These are phyloP conservation scores for Macrolepiota dolichaula DNA, from an alignment of 768 basidiomycete genomes.

Conservation along the genomic window DNA sequence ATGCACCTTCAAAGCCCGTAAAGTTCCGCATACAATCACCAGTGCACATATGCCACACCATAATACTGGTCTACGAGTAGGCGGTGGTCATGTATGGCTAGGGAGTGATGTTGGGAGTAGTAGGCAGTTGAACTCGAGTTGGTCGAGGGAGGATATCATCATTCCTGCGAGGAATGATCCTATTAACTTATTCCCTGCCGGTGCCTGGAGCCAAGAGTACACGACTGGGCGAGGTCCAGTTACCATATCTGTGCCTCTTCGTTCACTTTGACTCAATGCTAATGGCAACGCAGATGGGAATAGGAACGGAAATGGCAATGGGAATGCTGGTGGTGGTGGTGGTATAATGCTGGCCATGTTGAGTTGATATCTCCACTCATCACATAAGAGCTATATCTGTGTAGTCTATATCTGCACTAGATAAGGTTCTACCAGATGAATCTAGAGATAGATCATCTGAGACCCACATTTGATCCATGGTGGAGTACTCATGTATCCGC, in stretches of 20 bases:
- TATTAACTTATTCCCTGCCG: too few species aligned
- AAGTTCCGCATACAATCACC: neutral
- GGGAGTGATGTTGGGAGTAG: neutral
- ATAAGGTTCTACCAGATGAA: too few species aligned
- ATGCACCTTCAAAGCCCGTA: neutral
- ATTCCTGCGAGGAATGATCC: too few species aligned
- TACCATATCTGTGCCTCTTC: neutral
- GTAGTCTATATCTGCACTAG: too few species aligned
- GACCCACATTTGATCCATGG: too few species aligned
- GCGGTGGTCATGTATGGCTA: neutral
- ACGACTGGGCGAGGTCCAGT: neutral
- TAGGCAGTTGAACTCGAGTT: slow-evolving; percentile 7
- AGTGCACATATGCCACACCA: neutral
- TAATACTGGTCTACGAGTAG: neutral
- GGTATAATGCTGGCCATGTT: neutral
- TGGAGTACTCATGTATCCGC: too few species aligned
- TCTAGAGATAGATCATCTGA: too few species aligned
- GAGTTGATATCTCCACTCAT: too few species aligned
- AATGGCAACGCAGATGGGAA: neutral
- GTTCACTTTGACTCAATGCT: neutral
- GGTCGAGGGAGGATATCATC: slow-evolving; percentile 24
- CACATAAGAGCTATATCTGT: too few species aligned
- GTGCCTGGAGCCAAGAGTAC: too few species aligned
- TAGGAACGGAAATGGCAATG: too few species aligned
- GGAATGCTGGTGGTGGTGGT: neutral